Base-by-base conservation (phyloP, 75 land plant genomes). In the Isoetes taiwanensis region DNA sequence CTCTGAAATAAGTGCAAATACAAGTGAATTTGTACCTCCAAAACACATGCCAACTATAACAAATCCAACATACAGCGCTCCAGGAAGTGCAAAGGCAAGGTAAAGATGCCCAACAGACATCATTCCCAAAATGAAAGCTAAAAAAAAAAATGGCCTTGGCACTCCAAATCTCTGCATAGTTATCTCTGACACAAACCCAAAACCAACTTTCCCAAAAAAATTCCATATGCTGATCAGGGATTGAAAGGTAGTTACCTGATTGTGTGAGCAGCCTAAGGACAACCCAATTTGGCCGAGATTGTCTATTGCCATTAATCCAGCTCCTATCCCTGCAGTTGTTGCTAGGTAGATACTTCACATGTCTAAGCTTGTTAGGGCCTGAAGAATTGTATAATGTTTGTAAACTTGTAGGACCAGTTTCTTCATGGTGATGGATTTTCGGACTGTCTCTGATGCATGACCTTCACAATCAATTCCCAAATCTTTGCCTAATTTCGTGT, bases 1-100 rank as follows among this genome's bases (percentile, higher is more conserved):
- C 61, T 84, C 89, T 0, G 89, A 82, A 2, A 76, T 76, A 17
- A 79, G 78, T 39, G 89, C 73, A 53, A 64, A 75, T 28, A 78
- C 28, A 2, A 81, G 30, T 17, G 85, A 72, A 78, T 67, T 65
- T 20, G 73, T 77, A 0, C 81, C 81, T 14, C 88, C 88, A 34
- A 75, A 84, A 57, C 76, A 54, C 54, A 84, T 61, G 5, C 88
- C 88, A 12, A 84, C 58, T 12, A 84, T 43, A 0, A 78, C 31
- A 4, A 81, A 78, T 3, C 83, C 81, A 31, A 70, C 52, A 43
- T 78, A 82, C 14, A 65, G 32, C 8, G 37, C 19, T 8, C 64
- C 68, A 1, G 64, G 68, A 25, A 16, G 23, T 6, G 50, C 50
- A n/a, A 46, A 16, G 50, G 50, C 50, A 5, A 46, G n/a, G 16